phyloP scores from a whole-genome alignment of 2,329 filamentous ascomycete species.

The Bisporella sp. region DNA sequence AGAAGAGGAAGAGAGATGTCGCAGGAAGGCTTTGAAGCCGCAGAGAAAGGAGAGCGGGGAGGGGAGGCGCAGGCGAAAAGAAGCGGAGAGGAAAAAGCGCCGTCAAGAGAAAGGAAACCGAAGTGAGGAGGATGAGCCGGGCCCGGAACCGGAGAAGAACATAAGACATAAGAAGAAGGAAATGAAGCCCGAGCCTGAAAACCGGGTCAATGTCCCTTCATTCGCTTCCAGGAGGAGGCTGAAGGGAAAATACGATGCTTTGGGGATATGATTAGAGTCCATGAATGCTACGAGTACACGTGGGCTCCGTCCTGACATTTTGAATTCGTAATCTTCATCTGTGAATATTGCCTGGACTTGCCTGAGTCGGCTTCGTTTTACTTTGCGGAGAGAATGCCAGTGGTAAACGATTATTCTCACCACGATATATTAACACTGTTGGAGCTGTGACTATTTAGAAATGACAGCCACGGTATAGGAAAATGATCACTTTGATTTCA shows the following conservation, averaged over 20 bases:
- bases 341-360: no score
- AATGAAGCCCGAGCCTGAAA: slow-evolving; percentile 5
- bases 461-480: no score
- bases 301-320: no score
- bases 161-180: slow-evolving; percentile 2
- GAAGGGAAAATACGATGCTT: slow-evolving; percentile 19
- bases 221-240: slow-evolving; percentile 13
- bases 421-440: no score
- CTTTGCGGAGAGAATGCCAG: no score
- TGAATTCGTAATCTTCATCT: no score
- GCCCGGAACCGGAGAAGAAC: slow-evolving; percentile 4
- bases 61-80: slow-evolving; percentile 6
- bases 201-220: slow-evolving; percentile 13
- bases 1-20: slow-evolving; percentile 41
- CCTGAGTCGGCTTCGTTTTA: no score
- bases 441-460: no score
- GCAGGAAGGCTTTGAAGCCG: slow-evolving; percentile 11
- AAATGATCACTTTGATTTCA: no score
- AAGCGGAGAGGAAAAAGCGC: slow-evolving; percentile 13
- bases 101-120: slow-evolving; percentile 19
- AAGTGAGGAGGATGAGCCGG: background rate
- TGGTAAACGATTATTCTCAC: no score
- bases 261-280: slow-evolving; percentile 12
- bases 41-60: slow-evolving; percentile 4
- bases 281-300: no score